These are phyloP conservation scores for Ophiostoma sp. DNA, from an alignment of 2,329 filamentous ascomycete genomes.

Conservation along the genomic window DNA sequence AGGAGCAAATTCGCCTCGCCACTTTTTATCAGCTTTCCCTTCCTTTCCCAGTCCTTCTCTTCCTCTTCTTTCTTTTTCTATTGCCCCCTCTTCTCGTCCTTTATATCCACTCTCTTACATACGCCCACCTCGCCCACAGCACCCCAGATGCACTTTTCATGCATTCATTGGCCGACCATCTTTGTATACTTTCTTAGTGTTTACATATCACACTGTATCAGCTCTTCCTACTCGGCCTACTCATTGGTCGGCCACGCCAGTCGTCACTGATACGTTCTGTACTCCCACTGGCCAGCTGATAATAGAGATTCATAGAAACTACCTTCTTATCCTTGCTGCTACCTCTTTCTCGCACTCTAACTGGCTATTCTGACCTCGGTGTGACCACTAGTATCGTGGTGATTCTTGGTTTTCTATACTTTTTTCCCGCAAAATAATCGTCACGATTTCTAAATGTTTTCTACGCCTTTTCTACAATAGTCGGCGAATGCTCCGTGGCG, in stretches of 20 bases:
- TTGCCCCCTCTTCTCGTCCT: constrained; percentile 5
- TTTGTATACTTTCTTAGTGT: neutral
- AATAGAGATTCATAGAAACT: neutral
- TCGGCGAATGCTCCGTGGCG: neutral
- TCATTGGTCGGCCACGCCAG: neutral
- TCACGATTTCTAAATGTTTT: neutral
- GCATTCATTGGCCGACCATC: neutral
- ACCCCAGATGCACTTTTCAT: neutral
- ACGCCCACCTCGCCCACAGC: neutral
- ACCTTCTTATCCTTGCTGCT: neutral
- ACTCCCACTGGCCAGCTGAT: neutral
- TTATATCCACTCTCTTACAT: neutral
- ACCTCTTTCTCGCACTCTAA: neutral
- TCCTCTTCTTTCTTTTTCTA: neutral
- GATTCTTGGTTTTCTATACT: neutral
- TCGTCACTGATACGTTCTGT: neutral
- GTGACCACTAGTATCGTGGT: neutral
- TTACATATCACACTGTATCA: too few relatives aligned
- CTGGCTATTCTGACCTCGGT: neutral
- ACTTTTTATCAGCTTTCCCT: neutral
- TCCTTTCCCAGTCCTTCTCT: neutral
- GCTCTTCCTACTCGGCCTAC: neutral
- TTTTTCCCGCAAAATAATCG: neutral
- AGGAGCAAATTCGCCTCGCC: neutral
- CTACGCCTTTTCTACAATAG: neutral